Conservation (phyloP, 2,329 filamentous ascomycete genomes). For the Didymella pinodella region DNA sequence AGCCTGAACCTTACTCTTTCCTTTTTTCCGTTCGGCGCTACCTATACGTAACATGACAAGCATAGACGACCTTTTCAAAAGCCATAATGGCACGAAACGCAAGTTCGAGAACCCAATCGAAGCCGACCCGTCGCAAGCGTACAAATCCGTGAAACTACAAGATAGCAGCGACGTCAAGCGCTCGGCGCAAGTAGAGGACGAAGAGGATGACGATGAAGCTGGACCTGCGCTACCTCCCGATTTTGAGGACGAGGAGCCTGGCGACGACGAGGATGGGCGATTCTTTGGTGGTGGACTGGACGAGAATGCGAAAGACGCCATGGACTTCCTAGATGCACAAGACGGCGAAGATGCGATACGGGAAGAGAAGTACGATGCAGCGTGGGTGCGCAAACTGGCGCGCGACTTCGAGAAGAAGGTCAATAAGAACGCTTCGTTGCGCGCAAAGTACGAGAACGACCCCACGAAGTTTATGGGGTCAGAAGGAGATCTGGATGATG, state of each 20-base stretch:
- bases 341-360: constrained; percentile 60
- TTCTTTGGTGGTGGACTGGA: constrained; percentile 96
- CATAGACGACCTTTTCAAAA: constrained; percentile 70
- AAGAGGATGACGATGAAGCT: constrained; percentile 55
- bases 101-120: constrained; percentile 65
- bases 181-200: constrained; percentile 59
- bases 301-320: constrained; percentile 77
- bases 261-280: constrained; percentile 83
- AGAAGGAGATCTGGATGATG: constrained; percentile 88
- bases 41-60: constrained; percentile 59
- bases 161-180: constrained; percentile 60
- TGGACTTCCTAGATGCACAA: constrained; percentile 84
- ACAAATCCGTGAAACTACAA: constrained; percentile 66
- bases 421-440: constrained; percentile 85
- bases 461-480: constrained; percentile 82
- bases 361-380: constrained; percentile 79
- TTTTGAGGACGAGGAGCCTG: constrained; percentile 63
- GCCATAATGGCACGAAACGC: constrained; percentile 63
- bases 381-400: constrained; percentile 83
- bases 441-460: constrained; percentile 82
- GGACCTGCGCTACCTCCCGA: constrained; percentile 65
- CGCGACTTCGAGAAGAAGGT: constrained; percentile 91
- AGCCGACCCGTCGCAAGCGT: constrained; percentile 64
- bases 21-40: neutral
- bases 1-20: neutral